Evolutionary conservation across 2,329 filamentous ascomycete species (phyloP), one percentile per base, ranked within the genome.

Genomic region (Aspergillus puulaauensis): DNA sequence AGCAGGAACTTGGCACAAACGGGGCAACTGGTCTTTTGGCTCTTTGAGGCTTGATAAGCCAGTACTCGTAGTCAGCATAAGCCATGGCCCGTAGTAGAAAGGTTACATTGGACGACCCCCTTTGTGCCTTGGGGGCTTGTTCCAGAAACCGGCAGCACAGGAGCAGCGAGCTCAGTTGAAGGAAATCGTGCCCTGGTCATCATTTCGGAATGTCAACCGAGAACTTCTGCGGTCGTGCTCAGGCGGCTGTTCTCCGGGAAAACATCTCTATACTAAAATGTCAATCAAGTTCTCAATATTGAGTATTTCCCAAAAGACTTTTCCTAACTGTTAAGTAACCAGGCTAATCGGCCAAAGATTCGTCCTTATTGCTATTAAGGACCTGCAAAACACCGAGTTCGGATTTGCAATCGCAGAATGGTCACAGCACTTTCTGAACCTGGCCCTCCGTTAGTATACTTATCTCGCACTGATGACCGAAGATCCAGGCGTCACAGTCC

Each of bases 161-260:
- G 39, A n/a, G n/a, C 23, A 24, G 23, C 23, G 23, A 24, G 23
- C 6, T 6, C 23, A 8, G 27, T 31, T 31, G 8, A 31, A 11
- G 27, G 9, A 31, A 31, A 31, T 9, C 27, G 27, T 31, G 27
- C 27, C 27, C 27, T 31, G 4, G 8, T 31, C 9, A 31, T 31
- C 9, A 31, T 31, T 11, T 51, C 48, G 37, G 37, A 43, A 33
- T 43, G 14, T 43, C 17, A 19, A 21, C 39, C 39, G 49, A 52
- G 35, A 31, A 31, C 8, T 31, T 9, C 27, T 31, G 27, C 27
- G 27, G 27, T 31, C 9, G 8, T 31, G 27, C 27, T 31, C 27
- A 31, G 49, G 39, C 50, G 39, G 50, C 17, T 19, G 27, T 45
- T 35, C 50, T 52, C 50, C 50, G 50, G 50, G 40, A 17, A 37